These are phyloP conservation scores for Aphanomyces cochlioides DNA, from an alignment of 352 stramenopile genomes.

Conservation along the genomic window DNA sequence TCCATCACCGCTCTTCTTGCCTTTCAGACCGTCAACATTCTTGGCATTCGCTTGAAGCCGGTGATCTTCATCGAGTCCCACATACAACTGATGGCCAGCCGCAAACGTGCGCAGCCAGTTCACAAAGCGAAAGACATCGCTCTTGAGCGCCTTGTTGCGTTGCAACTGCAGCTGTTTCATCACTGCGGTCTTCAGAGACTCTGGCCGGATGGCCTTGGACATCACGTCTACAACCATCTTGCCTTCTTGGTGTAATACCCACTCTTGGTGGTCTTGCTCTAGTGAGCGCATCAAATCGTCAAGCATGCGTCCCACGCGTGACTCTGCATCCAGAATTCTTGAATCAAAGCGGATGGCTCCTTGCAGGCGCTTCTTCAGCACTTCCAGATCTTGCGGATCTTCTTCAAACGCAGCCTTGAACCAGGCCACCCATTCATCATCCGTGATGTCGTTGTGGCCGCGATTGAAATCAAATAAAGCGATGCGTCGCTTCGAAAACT, in stretches of 20 bases:
- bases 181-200: constrained; percentile 9
- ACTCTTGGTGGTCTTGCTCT: constrained; percentile 21
- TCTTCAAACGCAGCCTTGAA: too few species aligned
- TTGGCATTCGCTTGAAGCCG: neutral
- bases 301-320: constrained; percentile 25
- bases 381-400: constrained; percentile 15
- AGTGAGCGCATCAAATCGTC: constrained; percentile 20
- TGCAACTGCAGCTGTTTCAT: constrained; percentile 21
- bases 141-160: neutral
- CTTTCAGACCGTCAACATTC: constrained; percentile 16
- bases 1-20: neutral
- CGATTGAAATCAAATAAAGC: constrained; percentile 8
- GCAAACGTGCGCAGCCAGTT: too few species aligned
- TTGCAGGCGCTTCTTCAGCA: constrained; percentile 13
- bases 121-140: constrained; percentile 1
- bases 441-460: constrained; percentile 13
- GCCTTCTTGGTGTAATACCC: constrained; percentile 21
- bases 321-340: constrained; percentile 19
- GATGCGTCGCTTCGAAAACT: too few species aligned
- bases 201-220: constrained; percentile 23
- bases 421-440: constrained; percentile 20
- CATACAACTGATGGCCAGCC: neutral
- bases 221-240: constrained; percentile 16
- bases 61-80: neutral
- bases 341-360: constrained; percentile 14